Base-by-base conservation (phyloP, 2,329 filamentous ascomycete species). In the Knoxdaviesia capensis region DNA sequence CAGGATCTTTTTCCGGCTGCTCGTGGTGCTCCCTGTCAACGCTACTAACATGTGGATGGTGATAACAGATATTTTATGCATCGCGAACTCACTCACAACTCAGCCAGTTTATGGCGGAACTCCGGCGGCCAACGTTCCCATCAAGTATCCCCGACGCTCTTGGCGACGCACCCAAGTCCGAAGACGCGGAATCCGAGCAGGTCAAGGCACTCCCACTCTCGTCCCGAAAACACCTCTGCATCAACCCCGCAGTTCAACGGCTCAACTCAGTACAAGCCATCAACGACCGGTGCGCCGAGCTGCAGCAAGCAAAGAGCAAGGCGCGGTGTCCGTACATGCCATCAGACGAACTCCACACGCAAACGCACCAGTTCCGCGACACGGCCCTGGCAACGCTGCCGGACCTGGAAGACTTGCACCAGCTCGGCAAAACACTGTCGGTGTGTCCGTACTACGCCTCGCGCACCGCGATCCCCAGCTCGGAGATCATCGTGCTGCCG, bases 371-470 rank as follows among this genome's bases (percentile, higher is more conserved):
- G 40, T 96, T 98, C 50, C 77, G 87, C 11, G 88, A 96, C 53
- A 75, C 82, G 48, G 73, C 82, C 1, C 63, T 96, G 34, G 86
- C 90, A 1, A 85, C 74, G 0, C 71, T 98, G 6, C 80, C 83
- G 3, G 90, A 98, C 52, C 96, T 98, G 43, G 90, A 98, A 56
- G 90, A 98, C 51, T 66, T 96, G 35, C 78, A 79, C 20, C 64
- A 66, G 9, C 63, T 96, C 1, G 90, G 90, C 4, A 82, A 78
- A 51, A 72, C 77, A 40, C 65, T 94, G 32, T 74, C 77, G 0
- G 71, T 96, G 5, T 98, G 90, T 54, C 88, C 90, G 0, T 98
- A 98, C 56, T 98, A 98, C 58, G 87, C 88, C n/a, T 88, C 88
- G 0, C 71, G 90, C 40, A 71, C 80, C 3, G 81, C 83, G 0